Evolutionary conservation across 495 filamentous ascomycete genomes (phyloP).

Genomic region (Hypoxylon fuscum): DNA sequence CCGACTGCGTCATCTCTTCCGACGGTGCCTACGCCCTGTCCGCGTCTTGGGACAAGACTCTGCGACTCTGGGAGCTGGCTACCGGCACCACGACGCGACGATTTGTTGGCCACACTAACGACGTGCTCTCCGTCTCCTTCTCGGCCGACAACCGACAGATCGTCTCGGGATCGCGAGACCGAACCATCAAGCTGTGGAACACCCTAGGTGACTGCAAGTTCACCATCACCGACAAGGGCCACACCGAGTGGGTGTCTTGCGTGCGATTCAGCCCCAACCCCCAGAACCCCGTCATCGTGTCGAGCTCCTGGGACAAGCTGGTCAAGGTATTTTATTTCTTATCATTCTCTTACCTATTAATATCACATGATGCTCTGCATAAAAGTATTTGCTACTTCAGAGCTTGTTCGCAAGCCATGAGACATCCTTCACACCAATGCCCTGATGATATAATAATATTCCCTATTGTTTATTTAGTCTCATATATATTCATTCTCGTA

Average conservation of each 20-base stretch:
- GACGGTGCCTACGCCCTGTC: conserved; percentile 99
- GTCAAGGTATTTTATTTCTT: conserved; percentile 83
- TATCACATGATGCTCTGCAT: conserved; percentile 86
- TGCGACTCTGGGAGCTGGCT: conserved; percentile 98
- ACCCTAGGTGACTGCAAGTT: conserved; percentile 99
- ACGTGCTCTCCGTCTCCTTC: conserved; percentile 99
- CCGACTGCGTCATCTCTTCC: conserved; percentile 99
- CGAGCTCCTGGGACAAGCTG: conserved; percentile 98
- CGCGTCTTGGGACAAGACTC: conserved; percentile 99
- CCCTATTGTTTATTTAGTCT: conserved; percentile 15
- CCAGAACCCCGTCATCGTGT: conserved; percentile 99
- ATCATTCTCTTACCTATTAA: background rate
- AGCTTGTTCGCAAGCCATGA: conserved; percentile 89
- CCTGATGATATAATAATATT: conserved; percentile 89
- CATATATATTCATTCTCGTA: too few species aligned
- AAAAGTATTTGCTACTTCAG: conserved; percentile 99
- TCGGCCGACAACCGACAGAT: conserved; percentile 99
- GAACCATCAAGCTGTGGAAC: conserved; percentile 99
- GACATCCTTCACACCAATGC: conserved; percentile 91
- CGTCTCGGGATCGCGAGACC: conserved; percentile 97
- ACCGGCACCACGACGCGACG: conserved; percentile 95
- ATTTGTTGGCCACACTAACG: conserved; percentile 99
- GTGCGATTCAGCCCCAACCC: conserved; percentile 99
- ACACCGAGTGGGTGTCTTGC: conserved; percentile 99
- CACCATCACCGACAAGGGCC: conserved; percentile 99